A percentile compares a stretch with the other conserved stretches of the same genome.
Conservation (phyloP, 805 yeast species). For the Isabelozyma rhagii region DNA sequence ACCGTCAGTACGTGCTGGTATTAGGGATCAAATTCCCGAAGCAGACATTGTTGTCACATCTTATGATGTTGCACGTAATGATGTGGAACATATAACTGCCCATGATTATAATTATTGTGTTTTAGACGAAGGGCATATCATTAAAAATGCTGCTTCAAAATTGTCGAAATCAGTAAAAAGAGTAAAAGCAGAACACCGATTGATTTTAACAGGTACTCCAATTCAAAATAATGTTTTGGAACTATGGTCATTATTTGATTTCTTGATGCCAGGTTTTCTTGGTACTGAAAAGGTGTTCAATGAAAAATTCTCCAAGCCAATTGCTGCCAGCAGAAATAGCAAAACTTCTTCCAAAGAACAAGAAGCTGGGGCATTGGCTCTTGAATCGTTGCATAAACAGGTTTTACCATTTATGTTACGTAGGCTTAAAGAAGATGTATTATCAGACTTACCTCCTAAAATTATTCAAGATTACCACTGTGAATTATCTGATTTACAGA, state of each 20-base stretch:
- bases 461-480: slow-evolving; percentile 98
- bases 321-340: slow-evolving; percentile 86
- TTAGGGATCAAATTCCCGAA: slow-evolving; percentile 48
- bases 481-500: slow-evolving; percentile 88
- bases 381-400: slow-evolving; percentile 94
- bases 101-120: slow-evolving; percentile 90
- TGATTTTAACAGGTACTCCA: slow-evolving; percentile 94
- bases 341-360: slow-evolving; percentile 90
- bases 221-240: slow-evolving; percentile 96
- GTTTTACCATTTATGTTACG: slow-evolving; percentile 95
- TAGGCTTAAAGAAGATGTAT: slow-evolving; percentile 92
- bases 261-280: slow-evolving; percentile 96
- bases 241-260: slow-evolving; percentile 96
- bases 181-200: slow-evolving; percentile 81
- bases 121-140: slow-evolving; percentile 95
- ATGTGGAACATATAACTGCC: slow-evolving; percentile 57
- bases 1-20: slow-evolving; percentile 63
- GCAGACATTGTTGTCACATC: slow-evolving; percentile 92
- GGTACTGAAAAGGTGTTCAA: slow-evolving; percentile 94
- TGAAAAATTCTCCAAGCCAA: slow-evolving; percentile 96
- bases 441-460: slow-evolving; percentile 95
- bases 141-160: slow-evolving; percentile 87
- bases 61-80: slow-evolving; percentile 95
- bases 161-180: slow-evolving; percentile 84
- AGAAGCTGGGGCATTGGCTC: slow-evolving; percentile 93